phyloP scores from a whole-genome alignment of 2,329 filamentous ascomycete genomes.

The Beauveria sp. region DNA sequence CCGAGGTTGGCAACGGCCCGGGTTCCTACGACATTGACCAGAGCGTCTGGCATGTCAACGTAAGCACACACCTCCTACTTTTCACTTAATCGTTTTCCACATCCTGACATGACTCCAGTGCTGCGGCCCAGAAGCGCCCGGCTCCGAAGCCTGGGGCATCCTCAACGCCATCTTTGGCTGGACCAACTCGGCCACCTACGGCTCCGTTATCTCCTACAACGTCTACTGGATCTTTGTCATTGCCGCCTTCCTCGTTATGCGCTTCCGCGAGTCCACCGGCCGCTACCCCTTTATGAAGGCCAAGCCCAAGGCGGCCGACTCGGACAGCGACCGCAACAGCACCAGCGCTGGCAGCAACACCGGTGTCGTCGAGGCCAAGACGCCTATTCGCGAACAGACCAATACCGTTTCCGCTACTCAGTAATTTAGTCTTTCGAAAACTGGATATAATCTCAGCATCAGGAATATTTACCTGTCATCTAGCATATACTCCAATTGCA shows the following conservation, averaged over 20 bases:
- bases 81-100: slow-evolving; percentile 3
- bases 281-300: slow-evolving; percentile 38
- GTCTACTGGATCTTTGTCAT: slow-evolving; percentile 78
- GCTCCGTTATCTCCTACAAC: slow-evolving; percentile 81
- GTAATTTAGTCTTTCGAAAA: not conserved
- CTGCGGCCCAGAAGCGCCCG: slow-evolving; percentile 66
- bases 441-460: too few species aligned
- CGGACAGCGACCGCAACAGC: slow-evolving; percentile 15
- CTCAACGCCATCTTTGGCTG: slow-evolving; percentile 83
- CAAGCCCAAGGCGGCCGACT: slow-evolving; percentile 16
- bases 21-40: slow-evolving; percentile 73
- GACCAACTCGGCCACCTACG: slow-evolving; percentile 83
- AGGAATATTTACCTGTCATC: not conserved
- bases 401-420: slow-evolving; percentile 10
- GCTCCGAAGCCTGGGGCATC: slow-evolving; percentile 75
- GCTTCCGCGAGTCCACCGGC: slow-evolving; percentile 55
- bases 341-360: slow-evolving; percentile 20
- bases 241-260: slow-evolving; percentile 56
- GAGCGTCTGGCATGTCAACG: slow-evolving; percentile 77
- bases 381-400: slow-evolving; percentile 16
- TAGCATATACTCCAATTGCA: not conserved
- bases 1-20: slow-evolving; percentile 48
- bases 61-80: slow-evolving; percentile 30
- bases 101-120: slow-evolving; percentile 43
- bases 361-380: slow-evolving; percentile 18